Base-by-base conservation (phyloP, 345 rosid species). In the Syzygium grande region DNA sequence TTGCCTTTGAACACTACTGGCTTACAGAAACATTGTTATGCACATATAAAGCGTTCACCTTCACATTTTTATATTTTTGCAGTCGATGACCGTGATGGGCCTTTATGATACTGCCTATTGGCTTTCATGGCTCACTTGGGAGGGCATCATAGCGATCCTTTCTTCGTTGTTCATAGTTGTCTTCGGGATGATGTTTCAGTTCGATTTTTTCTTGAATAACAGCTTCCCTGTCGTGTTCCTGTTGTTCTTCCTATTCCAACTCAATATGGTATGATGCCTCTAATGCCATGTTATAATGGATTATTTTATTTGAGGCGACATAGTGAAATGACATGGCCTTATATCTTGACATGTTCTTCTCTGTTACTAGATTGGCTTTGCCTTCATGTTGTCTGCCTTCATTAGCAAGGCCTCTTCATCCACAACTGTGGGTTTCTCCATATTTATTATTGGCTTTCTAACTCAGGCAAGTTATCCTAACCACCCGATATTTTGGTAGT, bases 141-240 rank as follows among this genome's bases (percentile, higher is more conserved):
- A 96, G 89, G 98, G 95, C 80, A 86, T 92, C 51, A 90, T 95
- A 63, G 88, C 95, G 51, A 87, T 94, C 41, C 61, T 97, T 87
- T 97, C 99, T 8, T 94, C 99, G 14, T 92, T 97, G 88, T 91
- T 96, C 88, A 92, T 92, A 5, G 91, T 94, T 90, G 95, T 97
- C 85, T 97, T 97, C 79, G 99, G 99, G 56, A 93, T 96, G 99
- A 95, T 96, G 96, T 97, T 97, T 88, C 99, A 93, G 91, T 95
- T 97, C 59, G 95, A 94, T 88, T 96, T 97, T 89, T 97, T 97
- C 95, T 90, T 94, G 94, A 93, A 97, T 86, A 97, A 97, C 93
- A 94, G 86, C 85, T 97, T 96, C 88, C 92, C 90, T 16, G 92
- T 97, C 30, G 91, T 97, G 88, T 95, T 94, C 92, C 90, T 96